phyloP scores from a whole-genome alignment of 116 monocot genomes.

The Phalaenopsis hybrid region DNA sequence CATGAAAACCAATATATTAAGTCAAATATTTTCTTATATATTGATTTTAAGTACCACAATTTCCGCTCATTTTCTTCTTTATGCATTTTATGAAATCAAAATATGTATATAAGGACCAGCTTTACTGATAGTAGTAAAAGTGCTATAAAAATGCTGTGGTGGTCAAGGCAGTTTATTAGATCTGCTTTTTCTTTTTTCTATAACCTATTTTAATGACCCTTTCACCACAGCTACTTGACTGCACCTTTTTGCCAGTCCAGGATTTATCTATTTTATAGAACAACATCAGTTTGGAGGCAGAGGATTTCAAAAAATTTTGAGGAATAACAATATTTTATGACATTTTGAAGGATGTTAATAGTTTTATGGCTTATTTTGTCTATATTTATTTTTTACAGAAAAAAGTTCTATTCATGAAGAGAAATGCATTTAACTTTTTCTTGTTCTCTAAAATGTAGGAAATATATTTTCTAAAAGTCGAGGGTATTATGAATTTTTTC shows the following conservation, averaged over 20 bases:
- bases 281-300: background rate
- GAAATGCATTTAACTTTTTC: background rate
- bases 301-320: too few species aligned
- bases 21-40: background rate
- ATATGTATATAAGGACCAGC: background rate
- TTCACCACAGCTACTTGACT: background rate
- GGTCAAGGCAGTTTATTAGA: background rate
- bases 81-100: background rate
- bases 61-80: background rate
- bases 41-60: background rate
- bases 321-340: background rate
- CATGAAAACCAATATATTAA: background rate
- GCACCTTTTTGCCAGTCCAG: background rate
- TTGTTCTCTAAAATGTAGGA: background rate
- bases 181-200: background rate
- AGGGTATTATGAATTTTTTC: too few species aligned
- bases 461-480: too few species aligned
- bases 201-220: background rate
- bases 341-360: background rate
- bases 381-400: background rate
- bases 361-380: background rate
- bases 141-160: background rate
- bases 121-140: background rate
- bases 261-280: background rate
- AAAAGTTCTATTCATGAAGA: background rate